These are phyloP conservation scores for Aspergillus sparsus DNA, from an alignment of 495 filamentous ascomycete genomes.

Conservation along the genomic window DNA sequence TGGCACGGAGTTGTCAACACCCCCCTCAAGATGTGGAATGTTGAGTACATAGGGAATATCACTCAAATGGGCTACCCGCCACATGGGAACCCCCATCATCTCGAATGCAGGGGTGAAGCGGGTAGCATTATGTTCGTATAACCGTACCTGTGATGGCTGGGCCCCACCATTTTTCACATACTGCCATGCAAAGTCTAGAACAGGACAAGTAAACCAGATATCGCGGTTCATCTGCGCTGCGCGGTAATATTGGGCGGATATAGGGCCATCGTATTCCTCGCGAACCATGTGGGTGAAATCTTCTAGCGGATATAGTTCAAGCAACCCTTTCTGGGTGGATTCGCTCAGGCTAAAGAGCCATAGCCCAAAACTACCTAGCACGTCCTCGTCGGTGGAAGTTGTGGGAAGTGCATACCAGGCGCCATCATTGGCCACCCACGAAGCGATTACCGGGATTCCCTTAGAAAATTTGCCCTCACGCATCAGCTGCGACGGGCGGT, in stretches of 20 bases:
- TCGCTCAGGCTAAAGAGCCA: slow-evolving; percentile 28
- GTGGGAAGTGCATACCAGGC: slow-evolving; percentile 33
- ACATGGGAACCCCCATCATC: slow-evolving; percentile 31
- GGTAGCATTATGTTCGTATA: slow-evolving; percentile 48
- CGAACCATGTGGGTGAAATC: slow-evolving; percentile 37
- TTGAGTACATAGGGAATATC: slow-evolving; percentile 51
- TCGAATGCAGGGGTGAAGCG: slow-evolving; percentile 35
- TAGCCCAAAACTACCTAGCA: slow-evolving; percentile 29
- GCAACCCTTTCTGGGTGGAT: slow-evolving; percentile 25
- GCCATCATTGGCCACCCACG: slow-evolving; percentile 36
- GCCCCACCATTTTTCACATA: slow-evolving; percentile 32
- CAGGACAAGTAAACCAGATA: slow-evolving; percentile 48
- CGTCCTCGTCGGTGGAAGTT: slow-evolving; percentile 28
- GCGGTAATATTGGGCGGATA: slow-evolving; percentile 45
- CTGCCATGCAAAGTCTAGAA: slow-evolving; percentile 39
- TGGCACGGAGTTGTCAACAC: slow-evolving; percentile 25
- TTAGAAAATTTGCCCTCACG: slow-evolving; percentile 36
- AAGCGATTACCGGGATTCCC: slow-evolving; percentile 35
- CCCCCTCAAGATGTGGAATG: slow-evolving; percentile 24
- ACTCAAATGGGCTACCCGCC: slow-evolving; percentile 44
- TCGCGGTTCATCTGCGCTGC: slow-evolving; percentile 48
- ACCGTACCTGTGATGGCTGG: slow-evolving; percentile 28
- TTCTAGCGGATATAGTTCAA: slow-evolving; percentile 39
- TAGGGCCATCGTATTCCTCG: slow-evolving; percentile 17
- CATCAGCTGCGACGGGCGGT: slow-evolving; percentile 38